phyloP scores from a whole-genome alignment of 2,329 filamentous ascomycete species.

The Pseudogymnoascus sp. region DNA sequence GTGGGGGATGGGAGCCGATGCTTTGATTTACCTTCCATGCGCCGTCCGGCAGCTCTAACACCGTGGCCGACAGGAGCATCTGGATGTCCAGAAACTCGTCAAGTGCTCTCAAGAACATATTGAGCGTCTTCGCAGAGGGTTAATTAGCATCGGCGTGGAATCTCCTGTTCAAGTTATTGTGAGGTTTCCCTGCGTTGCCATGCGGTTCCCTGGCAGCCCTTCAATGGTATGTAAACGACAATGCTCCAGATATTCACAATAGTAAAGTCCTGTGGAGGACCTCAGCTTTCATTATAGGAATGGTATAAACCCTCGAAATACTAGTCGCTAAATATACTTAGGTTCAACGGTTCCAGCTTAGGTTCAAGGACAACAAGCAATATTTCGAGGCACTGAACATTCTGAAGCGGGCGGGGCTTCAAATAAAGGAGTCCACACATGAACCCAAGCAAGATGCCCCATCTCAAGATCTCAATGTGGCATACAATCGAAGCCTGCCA shows the following conservation, averaged over 20 bases:
- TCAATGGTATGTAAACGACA: constrained; percentile 20
- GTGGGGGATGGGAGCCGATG: background rate
- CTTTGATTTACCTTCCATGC: background rate
- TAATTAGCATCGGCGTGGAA: constrained; percentile 15
- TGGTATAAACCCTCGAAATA: background rate
- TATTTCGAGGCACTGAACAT: constrained; percentile 24
- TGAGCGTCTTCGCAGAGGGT: constrained; percentile 1
- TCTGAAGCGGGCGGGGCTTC: constrained; percentile 29
- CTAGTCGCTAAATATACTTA: constrained; percentile 18
- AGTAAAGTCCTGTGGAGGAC: background rate
- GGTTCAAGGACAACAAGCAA: constrained; percentile 33
- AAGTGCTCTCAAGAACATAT: constrained; percentile 16
- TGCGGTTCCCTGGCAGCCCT: constrained; percentile 28
- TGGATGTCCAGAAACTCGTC: constrained; percentile 24
- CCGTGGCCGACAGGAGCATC: constrained; percentile 22
- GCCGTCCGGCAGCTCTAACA: background rate
- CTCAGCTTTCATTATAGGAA: background rate
- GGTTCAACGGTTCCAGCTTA: constrained; percentile 38
- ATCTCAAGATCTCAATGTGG: background rate
- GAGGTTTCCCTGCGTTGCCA: constrained; percentile 29
- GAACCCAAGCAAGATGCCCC: constrained; percentile 9
- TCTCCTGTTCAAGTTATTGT: constrained; percentile 28
- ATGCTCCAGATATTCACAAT: constrained; percentile 17
- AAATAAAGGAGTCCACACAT: constrained; percentile 21
- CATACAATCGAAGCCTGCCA: background rate